These are phyloP conservation scores for Racocetra persica DNA, from an alignment of 371 early-diverging fungal species.

Conservation along the genomic window DNA sequence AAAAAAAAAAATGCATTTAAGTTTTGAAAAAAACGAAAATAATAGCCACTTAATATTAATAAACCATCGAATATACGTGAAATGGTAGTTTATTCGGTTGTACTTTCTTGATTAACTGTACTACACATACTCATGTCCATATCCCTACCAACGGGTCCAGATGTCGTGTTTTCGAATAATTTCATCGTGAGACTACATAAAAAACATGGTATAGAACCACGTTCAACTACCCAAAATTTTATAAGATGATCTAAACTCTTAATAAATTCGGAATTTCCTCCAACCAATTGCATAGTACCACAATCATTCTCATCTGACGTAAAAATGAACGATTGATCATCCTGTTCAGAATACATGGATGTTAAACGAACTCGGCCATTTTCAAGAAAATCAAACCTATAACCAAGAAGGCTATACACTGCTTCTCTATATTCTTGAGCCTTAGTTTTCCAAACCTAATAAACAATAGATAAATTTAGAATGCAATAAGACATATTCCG, in stretches of 20 bases:
- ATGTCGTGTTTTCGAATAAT: slow-evolving; percentile 55
- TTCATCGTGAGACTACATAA: slow-evolving; percentile 75
- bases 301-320: slow-evolving; percentile 63
- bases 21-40: too few relatives aligned
- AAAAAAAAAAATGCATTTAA: too few relatives aligned
- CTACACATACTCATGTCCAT: slow-evolving; percentile 16
- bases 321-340: slow-evolving; percentile 72
- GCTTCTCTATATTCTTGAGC: slow-evolving; percentile 73
- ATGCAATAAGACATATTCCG: background rate
- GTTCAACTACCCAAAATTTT: slow-evolving; percentile 68
- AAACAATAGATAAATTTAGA: slow-evolving; percentile 12
- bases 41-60: too few relatives aligned
- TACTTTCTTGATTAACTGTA: background rate
- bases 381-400: slow-evolving; percentile 71
- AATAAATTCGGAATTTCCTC: slow-evolving; percentile 66
- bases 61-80: too few relatives aligned
- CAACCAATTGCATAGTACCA: slow-evolving; percentile 68
- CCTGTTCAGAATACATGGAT: slow-evolving; percentile 63
- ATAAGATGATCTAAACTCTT: slow-evolving; percentile 61
- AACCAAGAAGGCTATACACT: slow-evolving; percentile 75
- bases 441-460: slow-evolving; percentile 64
- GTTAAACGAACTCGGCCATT: slow-evolving; percentile 76
- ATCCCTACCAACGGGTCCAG: slow-evolving; percentile 13
- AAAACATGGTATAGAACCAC: slow-evolving; percentile 79
- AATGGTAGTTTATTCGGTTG: too few relatives aligned